Evolutionary conservation across 805 yeast genomes (phyloP), one percentile per base, ranked within the genome.

Genomic region (Ogataea ganodermae): DNA sequence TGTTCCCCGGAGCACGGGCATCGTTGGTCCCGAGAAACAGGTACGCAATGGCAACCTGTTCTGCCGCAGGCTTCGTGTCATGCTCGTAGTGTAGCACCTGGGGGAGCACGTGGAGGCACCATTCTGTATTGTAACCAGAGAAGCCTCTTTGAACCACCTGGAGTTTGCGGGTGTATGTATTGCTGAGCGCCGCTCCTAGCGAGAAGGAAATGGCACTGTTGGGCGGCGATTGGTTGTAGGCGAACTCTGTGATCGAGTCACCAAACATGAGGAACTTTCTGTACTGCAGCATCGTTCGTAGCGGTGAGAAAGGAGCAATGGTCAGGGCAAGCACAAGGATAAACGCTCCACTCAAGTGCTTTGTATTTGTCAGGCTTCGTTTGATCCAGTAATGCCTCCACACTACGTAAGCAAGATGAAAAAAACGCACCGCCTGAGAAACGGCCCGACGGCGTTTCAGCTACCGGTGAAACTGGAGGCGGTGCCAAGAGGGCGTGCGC

Each of bases 1-100:
- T 81, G 1, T 61, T 70, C 7, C 64, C 66, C 9, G 39, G 42
- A 1, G 21, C 10, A 7, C 68, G 53, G 3, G 78, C 73, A 63
- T 90, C 97, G 60, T 90, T 90, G 12, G 96, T 78, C 3, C 97
- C 97, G 57, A 88, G 81, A 61, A 86, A 89, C 2, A 89, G 68
- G 9, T 82, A 79, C 49, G 81, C 71, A 9, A 66, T 36, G 35
- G 57, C 58, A 42, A 80, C 67, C 48, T 65, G 61, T 31, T 66
- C 61, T 3, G 51, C 54, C 5, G 57, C 69, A 1, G 65, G 60
- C 22, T 46, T 54, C 9, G 48, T 32, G 45, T 68, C 70, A 39
- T 77, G 66, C 51, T 82, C 87, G 3, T 65, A 58, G 18, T 74
- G 69, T 27, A 89, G 64, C 10, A 84, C 67, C 35, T 71, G 66